Evolutionary conservation across 169 alveolate species (phyloP).

Genomic region (Besnoitia besnoiti): DNA sequence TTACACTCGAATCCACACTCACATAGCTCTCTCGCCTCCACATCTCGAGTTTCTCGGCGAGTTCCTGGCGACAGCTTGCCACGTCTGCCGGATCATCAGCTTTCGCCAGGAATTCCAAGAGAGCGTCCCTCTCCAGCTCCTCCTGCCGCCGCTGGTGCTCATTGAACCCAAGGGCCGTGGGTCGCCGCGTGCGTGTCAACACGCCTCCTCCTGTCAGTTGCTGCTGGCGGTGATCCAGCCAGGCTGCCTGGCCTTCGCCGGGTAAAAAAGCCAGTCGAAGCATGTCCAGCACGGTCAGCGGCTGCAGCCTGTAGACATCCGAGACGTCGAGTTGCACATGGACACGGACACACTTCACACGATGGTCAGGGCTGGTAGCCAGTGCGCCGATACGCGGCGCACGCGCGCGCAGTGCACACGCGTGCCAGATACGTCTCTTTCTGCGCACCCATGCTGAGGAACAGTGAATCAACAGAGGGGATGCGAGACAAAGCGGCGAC

Average conservation of each 20-base stretch:
- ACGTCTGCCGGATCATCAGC: not conserved
- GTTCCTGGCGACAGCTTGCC: not conserved
- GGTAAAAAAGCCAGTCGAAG: conserved; percentile 10
- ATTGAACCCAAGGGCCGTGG: not conserved
- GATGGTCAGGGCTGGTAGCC: too few relatives aligned
- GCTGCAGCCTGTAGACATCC: conserved; percentile 21
- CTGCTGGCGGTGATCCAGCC: conserved; percentile 13
- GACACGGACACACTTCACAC: too few relatives aligned
- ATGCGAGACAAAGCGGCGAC: too few relatives aligned
- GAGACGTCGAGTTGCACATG: too few relatives aligned
- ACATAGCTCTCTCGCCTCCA: not conserved
- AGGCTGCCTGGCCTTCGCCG: conserved; percentile 9
- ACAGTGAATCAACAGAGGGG: too few relatives aligned
- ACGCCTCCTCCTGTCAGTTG: conserved; percentile 30
- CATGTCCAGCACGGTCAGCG: conserved; percentile 31
- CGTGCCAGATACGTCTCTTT: too few relatives aligned
- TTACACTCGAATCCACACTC: too few relatives aligned
- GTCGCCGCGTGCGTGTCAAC: conserved; percentile 18
- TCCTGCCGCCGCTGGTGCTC: not conserved
- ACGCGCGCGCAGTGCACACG: too few relatives aligned
- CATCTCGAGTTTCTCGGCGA: not conserved
- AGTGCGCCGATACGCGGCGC: too few relatives aligned
- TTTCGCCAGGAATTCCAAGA: not conserved
- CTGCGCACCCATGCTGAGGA: too few relatives aligned
- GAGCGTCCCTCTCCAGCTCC: conserved; percentile 1